Evolutionary conservation across 106 monocot species (phyloP), one percentile per base, ranked within the genome.

Genomic region (Vanilla planifolia): DNA sequence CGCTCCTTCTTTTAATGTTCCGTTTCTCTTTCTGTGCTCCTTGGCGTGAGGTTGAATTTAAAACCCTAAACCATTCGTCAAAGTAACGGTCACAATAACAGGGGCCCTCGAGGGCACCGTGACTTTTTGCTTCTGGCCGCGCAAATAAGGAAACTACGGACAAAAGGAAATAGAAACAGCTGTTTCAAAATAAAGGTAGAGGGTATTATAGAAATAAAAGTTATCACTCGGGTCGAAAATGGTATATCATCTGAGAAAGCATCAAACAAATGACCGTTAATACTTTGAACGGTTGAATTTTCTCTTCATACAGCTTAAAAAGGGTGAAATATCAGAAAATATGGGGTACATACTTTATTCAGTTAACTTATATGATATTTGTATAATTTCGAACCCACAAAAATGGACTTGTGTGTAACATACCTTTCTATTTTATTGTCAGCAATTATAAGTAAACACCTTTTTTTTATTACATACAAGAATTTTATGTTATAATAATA

Each of bases 211-310:
- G n/a, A 51, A 51, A 27, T 51, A 19, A 47, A 21, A 42, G 46
- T 4, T 3, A 6, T 3, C 24, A 13, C 11, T 51, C 11, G 26
- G 13, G 26, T 10, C 13, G 14, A 51, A 6, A 51, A 51, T 11
- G 11, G 8, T 25, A 10, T 25, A 3, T 7, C 13, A 3, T 16
- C 25, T 3, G 21, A 10, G 26, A 51, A 51, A 8, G 26, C 0
- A 51, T 10, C 27, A 8, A 27, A 51, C 25, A 51, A 27, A 51
- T 27, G 51, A 51, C 51, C 51, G 51, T 51, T 51, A 51, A n/a
- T n/a, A n/a, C n/a, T n/a, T n/a, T n/a, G n/a, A n/a, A n/a, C n/a
- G n/a, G n/a, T n/a, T n/a, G n/a, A n/a, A n/a, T n/a, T n/a, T n/a
- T n/a, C n/a, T n/a, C n/a, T n/a, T n/a, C n/a, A n/a, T n/a, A n/a